Percentiles rank a stretch among this genome's conserved stretches.
phyloP scores from a whole-genome alignment of 306 rosid species.

The Ammopiptanthus mongolicus region DNA sequence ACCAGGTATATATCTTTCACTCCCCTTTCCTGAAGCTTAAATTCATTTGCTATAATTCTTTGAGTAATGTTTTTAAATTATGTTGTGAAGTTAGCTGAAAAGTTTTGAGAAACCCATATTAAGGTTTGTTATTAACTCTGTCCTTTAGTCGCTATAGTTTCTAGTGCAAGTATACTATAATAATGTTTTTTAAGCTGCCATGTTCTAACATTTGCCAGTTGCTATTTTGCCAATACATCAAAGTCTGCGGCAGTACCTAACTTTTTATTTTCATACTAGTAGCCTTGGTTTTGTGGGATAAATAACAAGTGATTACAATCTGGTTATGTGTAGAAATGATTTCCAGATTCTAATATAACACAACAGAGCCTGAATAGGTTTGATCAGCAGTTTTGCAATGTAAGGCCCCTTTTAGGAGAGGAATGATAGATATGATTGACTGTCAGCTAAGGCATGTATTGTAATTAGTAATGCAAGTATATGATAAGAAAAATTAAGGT shows the following conservation, averaged over 20 bases:
- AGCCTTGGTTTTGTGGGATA: background rate
- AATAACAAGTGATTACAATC: background rate
- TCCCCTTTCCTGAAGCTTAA: background rate
- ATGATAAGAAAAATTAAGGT: background rate
- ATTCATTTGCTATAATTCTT: background rate
- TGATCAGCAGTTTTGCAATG: background rate
- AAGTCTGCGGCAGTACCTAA: background rate
- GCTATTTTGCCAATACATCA: background rate
- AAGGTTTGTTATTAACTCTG: background rate
- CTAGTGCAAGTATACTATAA: background rate
- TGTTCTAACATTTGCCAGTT: background rate
- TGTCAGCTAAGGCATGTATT: background rate
- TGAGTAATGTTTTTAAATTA: background rate
- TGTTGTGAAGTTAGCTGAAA: background rate
- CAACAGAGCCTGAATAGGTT: background rate
- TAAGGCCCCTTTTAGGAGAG: background rate
- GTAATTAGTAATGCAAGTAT: slow-evolving; percentile 2
- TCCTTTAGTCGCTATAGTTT: background rate
- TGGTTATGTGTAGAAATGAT: background rate
- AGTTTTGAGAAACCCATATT: background rate
- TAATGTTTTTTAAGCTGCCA: background rate
- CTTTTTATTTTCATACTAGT: background rate
- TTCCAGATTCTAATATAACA: background rate
- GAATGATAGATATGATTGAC: background rate
- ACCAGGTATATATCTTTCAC: slow-evolving; percentile 63